Evolutionary conservation across 257 asterid genomes (phyloP), one percentile per base, ranked within the genome.

Genomic region (Scutellaria baicalensis): DNA sequence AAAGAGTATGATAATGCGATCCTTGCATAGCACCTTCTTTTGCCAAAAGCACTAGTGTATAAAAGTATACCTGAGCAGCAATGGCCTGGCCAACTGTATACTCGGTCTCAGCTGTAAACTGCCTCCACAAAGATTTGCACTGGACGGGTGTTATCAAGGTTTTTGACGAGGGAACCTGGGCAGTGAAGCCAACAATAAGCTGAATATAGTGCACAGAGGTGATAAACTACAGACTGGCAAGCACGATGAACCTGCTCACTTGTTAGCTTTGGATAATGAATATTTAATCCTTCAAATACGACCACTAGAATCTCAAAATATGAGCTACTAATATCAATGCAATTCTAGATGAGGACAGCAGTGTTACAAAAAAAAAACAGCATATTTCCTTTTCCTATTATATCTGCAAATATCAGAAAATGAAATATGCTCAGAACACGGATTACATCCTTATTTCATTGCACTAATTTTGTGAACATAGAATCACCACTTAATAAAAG

Each of bases 51-150:
- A 61, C 36, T 43, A 44, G 44, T 56, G 47, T 42, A 16, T 16
- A 50, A 44, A 55, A 68, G 61, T 75, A 64, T 84, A 79, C 98
- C 98, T 92, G 98, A 61, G 98, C 98, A 82, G 96, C 69, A 72
- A 92, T 86, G 64, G 98, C 98, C 81, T 92, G 98, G 67, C 91
- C 81, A 59, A 92, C 96, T 51, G 96, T 83, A 77, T 92, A 89
- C 81, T 92, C 98, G 1, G 98, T 92, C 86, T 92, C 98, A 8
- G 84, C 13, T 69, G 82, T 86, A 64, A 92, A 92, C 74, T 92
- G 96, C 85, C 94, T 89, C 98, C 98, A 92, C 77, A 92, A 74
- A 27, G 92, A 76, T 76, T 89, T 92, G 84, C 98, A 89, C 84
- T 92, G 96, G 68, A 92, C 96, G 5, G 98, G 98, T 56, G 96